A percentile compares a stretch with the other conserved stretches of the same genome.
Evolutionary conservation across 2,329 filamentous ascomycete genomes (phyloP).

Genomic region (Ceratocystis diversiconidia): DNA sequence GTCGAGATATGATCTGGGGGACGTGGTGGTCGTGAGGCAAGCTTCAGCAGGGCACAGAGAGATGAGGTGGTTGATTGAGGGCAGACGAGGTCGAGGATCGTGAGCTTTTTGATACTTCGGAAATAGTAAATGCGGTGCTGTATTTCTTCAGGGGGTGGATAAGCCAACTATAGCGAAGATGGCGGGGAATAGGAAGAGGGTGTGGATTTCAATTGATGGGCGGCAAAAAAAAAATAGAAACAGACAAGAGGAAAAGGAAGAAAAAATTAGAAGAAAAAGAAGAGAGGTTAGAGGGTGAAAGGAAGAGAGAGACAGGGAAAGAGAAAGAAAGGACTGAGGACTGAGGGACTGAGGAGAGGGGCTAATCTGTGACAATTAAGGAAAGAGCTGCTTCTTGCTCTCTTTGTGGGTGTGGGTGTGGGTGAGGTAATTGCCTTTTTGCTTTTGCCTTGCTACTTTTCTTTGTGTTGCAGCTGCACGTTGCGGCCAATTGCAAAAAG

Average conservation of each 20-base stretch:
- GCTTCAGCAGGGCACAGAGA: neutral
- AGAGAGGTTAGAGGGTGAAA: neutral
- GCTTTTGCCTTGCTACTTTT: neutral
- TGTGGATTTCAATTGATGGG: neutral
- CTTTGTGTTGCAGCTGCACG: slow-evolving; percentile 1
- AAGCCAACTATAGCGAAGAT: neutral
- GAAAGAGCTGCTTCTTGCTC: slow-evolving; percentile 12
- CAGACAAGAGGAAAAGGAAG: neutral
- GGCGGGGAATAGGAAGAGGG: neutral
- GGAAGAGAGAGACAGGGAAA: neutral
- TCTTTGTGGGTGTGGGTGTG: neutral
- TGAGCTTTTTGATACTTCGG: neutral
- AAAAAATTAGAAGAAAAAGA: neutral
- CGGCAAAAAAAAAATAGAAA: neutral
- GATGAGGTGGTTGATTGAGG: neutral
- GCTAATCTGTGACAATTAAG: slow-evolving; percentile 15
- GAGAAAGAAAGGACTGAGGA: slow-evolving; percentile 1
- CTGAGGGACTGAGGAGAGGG: slow-evolving; percentile 2
- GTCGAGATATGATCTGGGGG: neutral
- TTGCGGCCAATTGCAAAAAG: neutral
- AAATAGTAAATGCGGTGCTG: neutral
- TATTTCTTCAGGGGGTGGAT: neutral
- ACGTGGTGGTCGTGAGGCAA: neutral
- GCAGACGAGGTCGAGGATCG: slow-evolving; percentile 1
- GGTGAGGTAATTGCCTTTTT: slow-evolving; percentile 8